Conservation (phyloP, 306 rosid genomes). For the Vigna angularis region DNA sequence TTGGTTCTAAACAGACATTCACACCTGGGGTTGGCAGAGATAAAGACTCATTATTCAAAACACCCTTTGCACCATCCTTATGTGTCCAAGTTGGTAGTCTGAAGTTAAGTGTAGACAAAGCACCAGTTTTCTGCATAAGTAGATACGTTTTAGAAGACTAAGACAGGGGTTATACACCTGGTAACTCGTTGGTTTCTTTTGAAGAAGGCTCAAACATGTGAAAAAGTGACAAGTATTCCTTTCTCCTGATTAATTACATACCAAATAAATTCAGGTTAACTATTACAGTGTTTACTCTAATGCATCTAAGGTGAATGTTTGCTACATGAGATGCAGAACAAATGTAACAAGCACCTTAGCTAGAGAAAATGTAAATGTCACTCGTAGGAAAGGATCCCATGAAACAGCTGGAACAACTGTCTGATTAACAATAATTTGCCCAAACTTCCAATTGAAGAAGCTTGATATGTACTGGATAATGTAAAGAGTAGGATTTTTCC, state of each 20-base stretch:
- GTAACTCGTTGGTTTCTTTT: slow-evolving; percentile 12
- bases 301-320: background rate
- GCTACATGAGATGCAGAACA: background rate
- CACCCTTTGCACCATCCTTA: slow-evolving; percentile 54
- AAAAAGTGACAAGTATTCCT: background rate
- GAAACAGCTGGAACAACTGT: slow-evolving; percentile 59
- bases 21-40: slow-evolving; percentile 62
- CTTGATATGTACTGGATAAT: slow-evolving; percentile 76
- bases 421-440: slow-evolving; percentile 54
- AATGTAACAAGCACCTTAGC: slow-evolving; percentile 38
- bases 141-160: background rate
- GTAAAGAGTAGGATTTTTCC: slow-evolving; percentile 59
- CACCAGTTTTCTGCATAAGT: slow-evolving; percentile 47
- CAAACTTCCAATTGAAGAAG: slow-evolving; percentile 70
- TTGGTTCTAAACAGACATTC: slow-evolving; percentile 1
- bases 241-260: background rate
- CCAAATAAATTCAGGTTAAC: background rate
- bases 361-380: slow-evolving; percentile 56
- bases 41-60: slow-evolving; percentile 49
- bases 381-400: slow-evolving; percentile 62
- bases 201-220: slow-evolving; percentile 17
- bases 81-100: slow-evolving; percentile 74
- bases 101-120: slow-evolving; percentile 60
- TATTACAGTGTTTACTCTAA: background rate
- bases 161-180: background rate